phyloP scores from a whole-genome alignment of 345 rosid species.

The Linum tenue region DNA sequence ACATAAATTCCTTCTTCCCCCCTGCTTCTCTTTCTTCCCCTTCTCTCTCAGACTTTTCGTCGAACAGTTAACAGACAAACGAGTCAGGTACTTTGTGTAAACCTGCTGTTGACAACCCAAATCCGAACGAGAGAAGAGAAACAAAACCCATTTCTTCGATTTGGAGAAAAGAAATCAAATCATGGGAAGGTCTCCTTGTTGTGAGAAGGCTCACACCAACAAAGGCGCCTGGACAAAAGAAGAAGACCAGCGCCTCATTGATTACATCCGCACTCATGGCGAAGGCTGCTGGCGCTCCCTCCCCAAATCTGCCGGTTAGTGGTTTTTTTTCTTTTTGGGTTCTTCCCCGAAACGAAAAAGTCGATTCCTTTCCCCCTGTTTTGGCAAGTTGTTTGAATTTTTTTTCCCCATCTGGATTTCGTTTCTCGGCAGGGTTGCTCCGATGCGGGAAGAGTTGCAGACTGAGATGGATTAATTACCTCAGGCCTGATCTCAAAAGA shows the following conservation, averaged over 20 bases:
- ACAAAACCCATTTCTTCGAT: not conserved
- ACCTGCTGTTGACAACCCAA: too few species aligned
- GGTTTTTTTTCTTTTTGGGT: not conserved
- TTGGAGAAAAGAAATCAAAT: too few species aligned
- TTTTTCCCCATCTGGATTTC: not conserved
- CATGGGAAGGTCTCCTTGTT: constrained; percentile 90
- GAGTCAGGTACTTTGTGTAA: too few species aligned
- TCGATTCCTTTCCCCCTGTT: not conserved
- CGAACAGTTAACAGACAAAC: not conserved
- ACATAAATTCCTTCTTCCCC: constrained; percentile 1
- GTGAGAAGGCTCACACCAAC: constrained; percentile 80
- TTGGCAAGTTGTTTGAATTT: not conserved
- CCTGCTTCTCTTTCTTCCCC: not conserved
- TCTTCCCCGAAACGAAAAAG: too few species aligned
- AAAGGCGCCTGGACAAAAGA: constrained; percentile 94
- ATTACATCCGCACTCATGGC: constrained; percentile 62
- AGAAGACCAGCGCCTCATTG: constrained; percentile 70
- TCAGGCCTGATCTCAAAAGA: constrained; percentile 44
- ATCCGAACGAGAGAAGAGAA: too few species aligned
- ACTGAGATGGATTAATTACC: constrained; percentile 42
- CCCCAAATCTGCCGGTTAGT: constrained; percentile 68
- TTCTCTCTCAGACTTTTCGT: constrained; percentile 3
- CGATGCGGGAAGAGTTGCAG: constrained; percentile 47
- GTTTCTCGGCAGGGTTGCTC: constrained; percentile 38
- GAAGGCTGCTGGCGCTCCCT: constrained; percentile 94